Base-by-base conservation (phyloP, 495 filamentous ascomycete species). In the Delitschia confertaspora region DNA sequence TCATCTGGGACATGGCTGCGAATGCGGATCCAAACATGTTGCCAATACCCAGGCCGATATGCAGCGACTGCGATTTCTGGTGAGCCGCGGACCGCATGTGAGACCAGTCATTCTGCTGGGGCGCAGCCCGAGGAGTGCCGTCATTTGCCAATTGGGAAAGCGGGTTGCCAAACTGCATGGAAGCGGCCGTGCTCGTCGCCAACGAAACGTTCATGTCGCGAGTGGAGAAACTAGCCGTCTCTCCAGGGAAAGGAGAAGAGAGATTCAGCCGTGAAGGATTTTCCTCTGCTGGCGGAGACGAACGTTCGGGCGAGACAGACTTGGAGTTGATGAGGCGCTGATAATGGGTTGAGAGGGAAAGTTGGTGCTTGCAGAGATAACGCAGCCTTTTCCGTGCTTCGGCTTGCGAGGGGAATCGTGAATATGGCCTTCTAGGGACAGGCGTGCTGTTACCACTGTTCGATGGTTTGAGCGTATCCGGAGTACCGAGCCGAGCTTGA, bases 201-300 rank as follows among this genome's bases (percentile, higher is more conserved):
- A 98, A 75, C 25, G 91, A 95, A 26, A 93, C 65, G 30, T 84
- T 80, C 65, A 96, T 82, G 41, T 91, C 87, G 31, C 83, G 80
- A 8, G 82, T 85, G 3, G 78, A 66, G 56, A 78, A 80, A 17
- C 46, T 49, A 10, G 68, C 57, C 11, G 64, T 47, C 11, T 63
- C 58, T n/a, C 44, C 56, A 10, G 51, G 18, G 16, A 63, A 58
- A 7, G 59, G 64, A 14, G 62, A 64, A 6, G 61, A 56, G 32
- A 57, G 44, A 26, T 35, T 54, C 37, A 37, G 51, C 40, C 42
- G 39, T 55, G 56, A 42, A 42, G 37, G 18, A 14, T 45, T 36
- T 0, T 42, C 17, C 26, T 43, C 57, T 16, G 35, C 16, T 8
- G 33, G 49, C 63, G 44, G 74, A 60, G 74, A 64, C 50, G 82